Conservation (phyloP, 2,329 filamentous ascomycete genomes). For the Simplicillium aogashimaense region DNA sequence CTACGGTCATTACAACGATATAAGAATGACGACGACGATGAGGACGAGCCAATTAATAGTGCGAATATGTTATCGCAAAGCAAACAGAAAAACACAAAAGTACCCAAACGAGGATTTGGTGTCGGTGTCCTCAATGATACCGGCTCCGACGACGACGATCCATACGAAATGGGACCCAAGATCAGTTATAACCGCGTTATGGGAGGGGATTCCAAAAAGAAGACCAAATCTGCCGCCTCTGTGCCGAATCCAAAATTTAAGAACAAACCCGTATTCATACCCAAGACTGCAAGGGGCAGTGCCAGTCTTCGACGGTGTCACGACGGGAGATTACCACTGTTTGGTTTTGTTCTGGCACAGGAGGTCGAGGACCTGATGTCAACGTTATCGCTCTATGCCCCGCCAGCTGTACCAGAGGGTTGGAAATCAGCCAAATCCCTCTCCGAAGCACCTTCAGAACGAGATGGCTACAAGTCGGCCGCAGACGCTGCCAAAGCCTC, state of each 20-base stretch:
- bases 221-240: conserved; percentile 37
- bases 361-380: conserved; percentile 25
- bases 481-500: conserved; percentile 72
- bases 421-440: conserved; percentile 58
- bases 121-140: conserved; percentile 86
- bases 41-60: conserved; percentile 17
- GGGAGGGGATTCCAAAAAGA: conserved; percentile 74
- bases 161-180: conserved; percentile 82
- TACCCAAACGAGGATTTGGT: conserved; percentile 60
- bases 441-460: conserved; percentile 2
- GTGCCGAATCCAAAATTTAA: conserved; percentile 54
- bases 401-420: conserved; percentile 57
- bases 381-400: conserved; percentile 37
- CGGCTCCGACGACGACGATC: conserved; percentile 90
- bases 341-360: conserved; percentile 68
- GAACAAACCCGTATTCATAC: conserved; percentile 64
- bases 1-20: conserved; percentile 28
- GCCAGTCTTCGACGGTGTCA: conserved; percentile 53
- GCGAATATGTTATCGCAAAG: conserved; percentile 11
- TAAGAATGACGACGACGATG: conserved; percentile 32
- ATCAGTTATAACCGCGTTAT: conserved; percentile 80
- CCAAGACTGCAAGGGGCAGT: conserved; percentile 36
- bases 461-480: conserved; percentile 48
- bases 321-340: conserved; percentile 70
- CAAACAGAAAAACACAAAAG: conserved; percentile 40